A percentile compares a stretch with the other conserved stretches of the same genome.
Conservation (phyloP, 805 yeast genomes). For the Candida hungchunana region DNA sequence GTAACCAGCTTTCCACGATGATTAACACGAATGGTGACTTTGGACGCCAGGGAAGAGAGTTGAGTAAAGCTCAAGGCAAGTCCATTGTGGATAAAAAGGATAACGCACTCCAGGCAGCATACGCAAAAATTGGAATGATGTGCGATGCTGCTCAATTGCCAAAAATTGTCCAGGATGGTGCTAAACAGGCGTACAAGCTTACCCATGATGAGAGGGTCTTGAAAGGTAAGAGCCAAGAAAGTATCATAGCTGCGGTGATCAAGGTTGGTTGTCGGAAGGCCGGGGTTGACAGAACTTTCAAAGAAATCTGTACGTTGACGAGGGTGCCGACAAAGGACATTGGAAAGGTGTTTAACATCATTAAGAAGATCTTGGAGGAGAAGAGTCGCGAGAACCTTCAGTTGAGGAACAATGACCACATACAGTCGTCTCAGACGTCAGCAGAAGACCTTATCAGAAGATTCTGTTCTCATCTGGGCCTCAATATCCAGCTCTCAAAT, state of each 20-base stretch:
- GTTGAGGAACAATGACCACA: conserved; percentile 34
- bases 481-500: conserved; percentile 76
- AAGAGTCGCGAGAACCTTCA: conserved; percentile 29
- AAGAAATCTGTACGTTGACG: conserved; percentile 93
- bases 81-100: conserved; percentile 84
- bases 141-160: conserved; percentile 96
- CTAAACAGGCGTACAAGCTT: conserved; percentile 90
- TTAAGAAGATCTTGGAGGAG: conserved; percentile 60
- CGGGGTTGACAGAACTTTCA: conserved; percentile 88
- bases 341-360: conserved; percentile 83
- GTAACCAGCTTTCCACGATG: conserved; percentile 88
- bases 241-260: conserved; percentile 95
- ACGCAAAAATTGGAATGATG: conserved; percentile 87
- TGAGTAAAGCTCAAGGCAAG: conserved; percentile 84
- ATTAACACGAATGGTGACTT: conserved; percentile 80
- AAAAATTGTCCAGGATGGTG: conserved; percentile 93
- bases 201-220: conserved; percentile 83
- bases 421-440: conserved; percentile 74
- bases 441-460: conserved; percentile 95
- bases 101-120: conserved; percentile 82
- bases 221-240: conserved; percentile 88
- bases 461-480: conserved; percentile 92
- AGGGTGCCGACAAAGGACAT: conserved; percentile 92
- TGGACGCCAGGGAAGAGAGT: conserved; percentile 82
- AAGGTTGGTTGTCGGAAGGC: conserved; percentile 93